Percentiles rank a stretch among this genome's conserved stretches.
phyloP scores from a whole-genome alignment of 441 rosid genomes.

The Syzygium malaccense region DNA sequence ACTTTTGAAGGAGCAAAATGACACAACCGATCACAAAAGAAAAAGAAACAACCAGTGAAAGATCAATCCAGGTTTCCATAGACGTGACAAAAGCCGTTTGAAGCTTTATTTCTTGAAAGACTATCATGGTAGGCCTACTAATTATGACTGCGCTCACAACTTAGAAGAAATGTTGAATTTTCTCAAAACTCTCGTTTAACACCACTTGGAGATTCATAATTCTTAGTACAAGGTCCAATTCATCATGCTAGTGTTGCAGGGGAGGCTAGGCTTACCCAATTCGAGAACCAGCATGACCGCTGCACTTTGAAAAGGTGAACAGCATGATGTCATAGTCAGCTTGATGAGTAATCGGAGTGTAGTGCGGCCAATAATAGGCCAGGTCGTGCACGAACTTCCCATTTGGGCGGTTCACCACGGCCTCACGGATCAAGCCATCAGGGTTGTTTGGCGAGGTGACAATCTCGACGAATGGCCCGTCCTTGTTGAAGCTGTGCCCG shows the following conservation, averaged over 20 bases:
- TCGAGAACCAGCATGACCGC: conserved; percentile 92
- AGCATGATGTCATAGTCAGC: conserved; percentile 75
- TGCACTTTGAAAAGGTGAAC: conserved; percentile 82
- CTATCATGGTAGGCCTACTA: neutral
- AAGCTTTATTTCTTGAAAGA: neutral
- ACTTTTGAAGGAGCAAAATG: conserved; percentile 17
- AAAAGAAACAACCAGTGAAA: neutral
- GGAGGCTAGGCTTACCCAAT: conserved; percentile 49
- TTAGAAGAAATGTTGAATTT: neutral
- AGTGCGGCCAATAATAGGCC: conserved; percentile 91
- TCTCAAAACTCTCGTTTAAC: neutral
- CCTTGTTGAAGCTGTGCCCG: conserved; percentile 36
- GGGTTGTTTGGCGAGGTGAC: conserved; percentile 82
- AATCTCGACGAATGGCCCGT: conserved; percentile 57
- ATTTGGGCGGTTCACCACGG: conserved; percentile 44
- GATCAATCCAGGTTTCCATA: neutral
- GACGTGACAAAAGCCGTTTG: neutral
- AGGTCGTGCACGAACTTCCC: conserved; percentile 70
- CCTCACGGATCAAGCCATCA: conserved; percentile 51
- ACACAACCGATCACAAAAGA: neutral
- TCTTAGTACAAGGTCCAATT: neutral
- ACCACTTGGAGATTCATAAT: neutral
- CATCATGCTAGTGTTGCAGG: neutral
- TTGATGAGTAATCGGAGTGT: conserved; percentile 50
- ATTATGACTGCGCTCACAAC: too few species aligned